Conservation (phyloP, 2,329 filamentous ascomycete genomes). For the Huntiella bhutanensis region DNA sequence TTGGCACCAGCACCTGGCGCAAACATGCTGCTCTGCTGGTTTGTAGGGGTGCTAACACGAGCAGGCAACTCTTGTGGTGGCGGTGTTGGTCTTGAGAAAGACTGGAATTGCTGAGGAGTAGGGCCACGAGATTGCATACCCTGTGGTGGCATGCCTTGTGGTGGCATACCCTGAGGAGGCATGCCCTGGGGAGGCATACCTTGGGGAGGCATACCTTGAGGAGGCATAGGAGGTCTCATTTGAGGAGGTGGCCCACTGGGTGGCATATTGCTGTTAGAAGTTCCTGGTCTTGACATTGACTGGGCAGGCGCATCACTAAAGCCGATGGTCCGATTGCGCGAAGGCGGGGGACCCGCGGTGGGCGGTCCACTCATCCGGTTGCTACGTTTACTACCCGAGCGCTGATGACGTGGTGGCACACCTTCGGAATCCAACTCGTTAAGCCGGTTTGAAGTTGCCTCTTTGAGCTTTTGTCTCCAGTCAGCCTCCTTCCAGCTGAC, state of each 20-base stretch:
- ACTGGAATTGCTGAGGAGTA: conserved; percentile 5
- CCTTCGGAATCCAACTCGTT: conserved; percentile 37
- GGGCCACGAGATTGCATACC: conserved; percentile 5
- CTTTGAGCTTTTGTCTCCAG: conserved; percentile 79
- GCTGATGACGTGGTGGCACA: conserved; percentile 20
- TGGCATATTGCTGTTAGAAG: not conserved
- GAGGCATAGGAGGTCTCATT: not conserved
- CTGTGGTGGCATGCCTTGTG: not conserved
- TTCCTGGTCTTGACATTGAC: not conserved
- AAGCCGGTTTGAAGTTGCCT: conserved; percentile 67
- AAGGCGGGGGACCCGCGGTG: conserved; percentile 18
- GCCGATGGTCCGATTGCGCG: conserved; percentile 26
- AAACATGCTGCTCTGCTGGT: conserved; percentile 3
- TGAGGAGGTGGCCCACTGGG: not conserved
- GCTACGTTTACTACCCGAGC: conserved; percentile 38
- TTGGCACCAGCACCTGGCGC: conserved; percentile 7
- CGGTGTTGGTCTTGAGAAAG: conserved; percentile 6
- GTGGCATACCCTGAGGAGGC: conserved; percentile 1
- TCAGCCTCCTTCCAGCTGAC: conserved; percentile 64
- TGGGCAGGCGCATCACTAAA: conserved; percentile 35
- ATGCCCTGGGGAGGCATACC: conserved; percentile 1
- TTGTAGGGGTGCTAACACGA: not conserved
- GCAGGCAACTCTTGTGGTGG: conserved; percentile 5
- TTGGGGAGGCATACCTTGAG: conserved; percentile 2
- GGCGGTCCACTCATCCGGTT: conserved; percentile 30